phyloP scores from a whole-genome alignment of 345 rosid genomes.

The Eucalyptus rudis region DNA sequence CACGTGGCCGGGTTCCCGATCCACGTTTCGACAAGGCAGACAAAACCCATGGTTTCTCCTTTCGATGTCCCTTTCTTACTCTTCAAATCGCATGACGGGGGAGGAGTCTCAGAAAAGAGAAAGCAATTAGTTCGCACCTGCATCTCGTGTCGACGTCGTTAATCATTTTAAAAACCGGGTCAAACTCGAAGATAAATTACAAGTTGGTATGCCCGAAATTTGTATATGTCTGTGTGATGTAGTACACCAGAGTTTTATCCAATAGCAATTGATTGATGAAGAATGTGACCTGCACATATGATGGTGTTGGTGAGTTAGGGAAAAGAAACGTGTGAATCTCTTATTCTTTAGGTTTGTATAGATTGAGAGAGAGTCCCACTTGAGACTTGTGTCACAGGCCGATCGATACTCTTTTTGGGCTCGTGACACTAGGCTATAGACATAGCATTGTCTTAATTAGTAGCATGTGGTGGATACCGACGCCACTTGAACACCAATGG shows the following conservation, averaged over 20 bases:
- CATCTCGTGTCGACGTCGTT: neutral
- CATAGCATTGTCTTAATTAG: neutral
- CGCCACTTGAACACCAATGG: neutral
- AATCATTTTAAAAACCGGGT: neutral
- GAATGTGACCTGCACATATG: neutral
- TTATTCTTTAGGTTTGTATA: neutral
- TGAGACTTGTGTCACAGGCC: too few relatives aligned
- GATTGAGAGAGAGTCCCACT: neutral
- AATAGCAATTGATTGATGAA: neutral
- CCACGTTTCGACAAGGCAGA: neutral
- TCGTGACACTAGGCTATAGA: neutral
- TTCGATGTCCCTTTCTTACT: neutral
- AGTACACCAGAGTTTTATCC: neutral
- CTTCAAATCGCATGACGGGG: neutral
- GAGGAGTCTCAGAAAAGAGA: neutral
- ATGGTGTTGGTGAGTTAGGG: neutral
- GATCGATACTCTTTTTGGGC: too few relatives aligned
- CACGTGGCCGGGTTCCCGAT: neutral
- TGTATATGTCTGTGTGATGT: neutral
- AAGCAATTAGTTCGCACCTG: neutral
- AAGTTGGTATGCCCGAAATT: neutral
- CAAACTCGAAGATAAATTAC: neutral
- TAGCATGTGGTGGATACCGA: neutral
- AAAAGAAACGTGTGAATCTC: neutral
- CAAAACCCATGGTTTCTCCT: neutral